A percentile compares a stretch with the other conserved stretches of the same genome.
These are phyloP conservation scores for Dendrothele bispora DNA, from an alignment of 768 basidiomycete genomes.

Conservation along the genomic window DNA sequence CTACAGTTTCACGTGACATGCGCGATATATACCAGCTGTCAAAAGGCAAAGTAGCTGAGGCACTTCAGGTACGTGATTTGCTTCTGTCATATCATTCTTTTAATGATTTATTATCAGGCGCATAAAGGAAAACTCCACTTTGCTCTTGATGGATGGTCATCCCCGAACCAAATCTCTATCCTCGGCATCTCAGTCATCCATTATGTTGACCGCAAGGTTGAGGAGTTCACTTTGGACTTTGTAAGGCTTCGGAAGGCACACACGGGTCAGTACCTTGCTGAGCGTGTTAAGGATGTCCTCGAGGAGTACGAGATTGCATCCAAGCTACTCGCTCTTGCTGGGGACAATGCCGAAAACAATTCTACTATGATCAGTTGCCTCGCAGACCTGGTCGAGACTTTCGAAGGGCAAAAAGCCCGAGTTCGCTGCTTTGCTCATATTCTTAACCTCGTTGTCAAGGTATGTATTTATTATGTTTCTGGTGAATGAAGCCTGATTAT, in stretches of 20 bases:
- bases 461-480: slow-evolving; percentile 3
- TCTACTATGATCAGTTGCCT: slow-evolving; percentile 7
- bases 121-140: slow-evolving; percentile 19
- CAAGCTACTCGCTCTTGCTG: slow-evolving; percentile 16
- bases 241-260: slow-evolving; percentile 20
- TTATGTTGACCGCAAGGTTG: slow-evolving; percentile 5
- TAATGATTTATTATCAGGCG: slow-evolving; percentile 9
- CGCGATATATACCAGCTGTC: slow-evolving; percentile 8
- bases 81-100: no score
- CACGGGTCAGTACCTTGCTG: slow-evolving; percentile 12
- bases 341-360: no score
- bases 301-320: slow-evolving; percentile 14
- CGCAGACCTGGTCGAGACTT: neutral
- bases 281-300: slow-evolving; percentile 10
- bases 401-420: slow-evolving; percentile 3
- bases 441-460: slow-evolving; percentile 19
- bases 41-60: neutral
- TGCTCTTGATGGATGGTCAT: slow-evolving; percentile 21
- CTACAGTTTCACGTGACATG: slow-evolving; percentile 13
- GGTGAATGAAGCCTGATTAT: neutral
- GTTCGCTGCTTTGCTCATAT: no score
- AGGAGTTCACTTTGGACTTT: slow-evolving; percentile 18
- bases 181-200: slow-evolving; percentile 19
- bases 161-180: slow-evolving; percentile 24
- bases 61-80: neutral